phyloP scores from a whole-genome alignment of 225 moss, liverwort and hornwort genomes.

The Marchantia paleacea region DNA sequence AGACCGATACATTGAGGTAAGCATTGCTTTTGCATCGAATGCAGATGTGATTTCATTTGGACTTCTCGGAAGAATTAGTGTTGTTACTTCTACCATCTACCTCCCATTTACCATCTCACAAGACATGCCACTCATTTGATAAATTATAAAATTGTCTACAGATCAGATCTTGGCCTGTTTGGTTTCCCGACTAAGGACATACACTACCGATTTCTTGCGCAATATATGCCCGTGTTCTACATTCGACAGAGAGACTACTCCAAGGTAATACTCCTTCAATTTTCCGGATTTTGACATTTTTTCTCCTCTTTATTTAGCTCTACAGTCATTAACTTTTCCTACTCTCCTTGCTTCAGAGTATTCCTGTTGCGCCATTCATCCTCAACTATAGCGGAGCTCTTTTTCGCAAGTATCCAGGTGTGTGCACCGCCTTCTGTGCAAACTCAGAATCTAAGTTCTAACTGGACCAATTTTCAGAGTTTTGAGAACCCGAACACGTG shows the following conservation, averaged over 20 bases:
- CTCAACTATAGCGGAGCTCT: constrained; percentile 95
- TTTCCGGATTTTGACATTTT: neutral
- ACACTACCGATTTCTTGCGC: constrained; percentile 80
- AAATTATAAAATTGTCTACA: constrained; percentile 4
- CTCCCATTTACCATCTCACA: neutral
- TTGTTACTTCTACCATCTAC: neutral
- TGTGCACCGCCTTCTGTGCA: neutral
- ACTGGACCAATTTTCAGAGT: neutral
- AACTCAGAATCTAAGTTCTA: neutral
- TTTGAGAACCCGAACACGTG: neutral
- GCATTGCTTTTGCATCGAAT: neutral
- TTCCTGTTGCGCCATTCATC: constrained; percentile 80
- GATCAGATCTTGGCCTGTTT: constrained; percentile 85
- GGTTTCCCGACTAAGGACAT: constrained; percentile 92
- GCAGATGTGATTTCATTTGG: too few species aligned
- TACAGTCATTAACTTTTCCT: neutral
- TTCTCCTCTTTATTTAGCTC: neutral
- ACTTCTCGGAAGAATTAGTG: neutral
- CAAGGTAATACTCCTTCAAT: constrained; percentile 39
- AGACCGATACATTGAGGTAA: constrained; percentile 81
- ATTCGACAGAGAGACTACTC: constrained; percentile 91
- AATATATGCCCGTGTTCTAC: constrained; percentile 91
- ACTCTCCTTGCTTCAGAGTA: constrained; percentile 39
- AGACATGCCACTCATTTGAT: neutral
- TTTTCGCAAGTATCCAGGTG: constrained; percentile 84